phyloP scores from a whole-genome alignment of 192 early-diverging fungal species.

The Lunasporangiospora selenospora region DNA sequence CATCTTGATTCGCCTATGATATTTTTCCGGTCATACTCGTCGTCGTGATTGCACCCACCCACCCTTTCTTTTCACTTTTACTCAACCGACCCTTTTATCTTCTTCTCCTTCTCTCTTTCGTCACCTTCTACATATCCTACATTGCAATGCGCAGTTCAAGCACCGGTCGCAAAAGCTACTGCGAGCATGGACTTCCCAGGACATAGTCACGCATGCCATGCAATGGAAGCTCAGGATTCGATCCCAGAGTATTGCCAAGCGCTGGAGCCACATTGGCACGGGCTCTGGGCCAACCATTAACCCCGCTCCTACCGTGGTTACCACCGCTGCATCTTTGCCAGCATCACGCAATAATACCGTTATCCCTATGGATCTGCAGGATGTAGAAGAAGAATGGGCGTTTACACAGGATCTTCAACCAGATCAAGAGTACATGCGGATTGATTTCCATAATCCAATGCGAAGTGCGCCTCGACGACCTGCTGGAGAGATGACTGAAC shows the following conservation, averaged over 20 bases:
- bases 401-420: slow-evolving; percentile 3
- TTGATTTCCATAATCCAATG: neutral
- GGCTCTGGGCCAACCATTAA: no score
- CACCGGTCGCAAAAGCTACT: slow-evolving; percentile 31
- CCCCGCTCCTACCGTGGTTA: neutral
- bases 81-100: neutral
- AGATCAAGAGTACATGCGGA: neutral
- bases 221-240: slow-evolving; percentile 42
- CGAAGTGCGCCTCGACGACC: no score
- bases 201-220: slow-evolving; percentile 28
- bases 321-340: neutral
- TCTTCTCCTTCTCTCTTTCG: neutral
- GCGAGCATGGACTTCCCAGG: slow-evolving; percentile 29
- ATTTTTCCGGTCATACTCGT: neutral
- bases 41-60: neutral
- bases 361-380: neutral
- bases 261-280: neutral
- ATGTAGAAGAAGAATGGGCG: no score
- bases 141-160: slow-evolving; percentile 22
- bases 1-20: no score
- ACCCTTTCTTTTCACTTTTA: neutral
- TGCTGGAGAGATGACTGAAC: no score
- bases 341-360: neutral
- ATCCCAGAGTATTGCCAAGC: slow-evolving; percentile 3
- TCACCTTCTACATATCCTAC: no score